phyloP scores from a whole-genome alignment of 306 rosid genomes.

The Arachis stenosperma region DNA sequence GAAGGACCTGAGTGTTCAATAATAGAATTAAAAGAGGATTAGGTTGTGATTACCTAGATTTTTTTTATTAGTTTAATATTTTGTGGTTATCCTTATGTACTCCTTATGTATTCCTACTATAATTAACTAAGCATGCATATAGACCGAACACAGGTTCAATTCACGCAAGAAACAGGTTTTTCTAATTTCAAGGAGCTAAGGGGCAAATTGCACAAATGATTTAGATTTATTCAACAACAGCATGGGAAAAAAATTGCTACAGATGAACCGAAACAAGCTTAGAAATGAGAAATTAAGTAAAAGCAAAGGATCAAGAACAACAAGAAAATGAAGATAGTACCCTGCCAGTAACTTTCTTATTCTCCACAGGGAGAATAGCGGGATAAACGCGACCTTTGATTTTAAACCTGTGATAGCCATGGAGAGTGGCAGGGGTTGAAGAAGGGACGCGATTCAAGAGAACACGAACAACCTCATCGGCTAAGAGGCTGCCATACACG shows the following conservation, averaged over 20 bases:
- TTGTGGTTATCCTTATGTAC: too few species aligned
- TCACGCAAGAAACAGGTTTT: background rate
- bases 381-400: constrained; percentile 91
- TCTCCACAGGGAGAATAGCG: constrained; percentile 74
- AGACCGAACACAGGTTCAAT: background rate
- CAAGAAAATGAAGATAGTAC: background rate
- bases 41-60: background rate
- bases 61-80: too few species aligned
- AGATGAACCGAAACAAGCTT: background rate
- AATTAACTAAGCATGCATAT: background rate
- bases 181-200: background rate
- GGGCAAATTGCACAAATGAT: background rate
- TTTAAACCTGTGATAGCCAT: constrained; percentile 67
- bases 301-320: background rate
- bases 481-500: constrained; percentile 83
- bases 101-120: too few species aligned
- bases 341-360: constrained; percentile 66
- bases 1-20: constrained; percentile 63
- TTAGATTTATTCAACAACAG: background rate
- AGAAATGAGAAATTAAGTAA: background rate
- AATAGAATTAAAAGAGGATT: background rate
- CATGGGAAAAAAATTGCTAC: background rate
- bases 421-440: constrained; percentile 60
- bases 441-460: constrained; percentile 76
- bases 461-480: constrained; percentile 72